phyloP scores from a whole-genome alignment of 2,329 filamentous ascomycete genomes.

The Trichoderma koningii region DNA sequence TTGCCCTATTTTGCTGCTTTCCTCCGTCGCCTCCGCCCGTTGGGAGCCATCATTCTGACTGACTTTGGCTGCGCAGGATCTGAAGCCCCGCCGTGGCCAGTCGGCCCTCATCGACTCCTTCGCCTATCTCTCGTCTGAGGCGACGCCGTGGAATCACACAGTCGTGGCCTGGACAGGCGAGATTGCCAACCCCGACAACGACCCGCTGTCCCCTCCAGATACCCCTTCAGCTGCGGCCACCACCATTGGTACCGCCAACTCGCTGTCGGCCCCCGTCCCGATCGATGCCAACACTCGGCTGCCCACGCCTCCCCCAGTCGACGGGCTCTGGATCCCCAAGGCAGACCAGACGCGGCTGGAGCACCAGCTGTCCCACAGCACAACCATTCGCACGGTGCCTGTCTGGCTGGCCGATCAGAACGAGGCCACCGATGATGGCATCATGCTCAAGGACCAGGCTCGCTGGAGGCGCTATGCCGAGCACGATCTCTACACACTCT shows the following conservation, averaged over 20 bases:
- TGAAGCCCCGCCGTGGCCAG: constrained; percentile 78
- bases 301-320: constrained; percentile 59
- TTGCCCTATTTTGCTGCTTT: not conserved
- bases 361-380: constrained; percentile 68
- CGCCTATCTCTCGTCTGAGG: constrained; percentile 79
- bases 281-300: constrained; percentile 62
- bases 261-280: constrained; percentile 77
- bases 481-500: constrained; percentile 86
- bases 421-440: constrained; percentile 66
- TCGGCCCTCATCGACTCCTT: constrained; percentile 93
- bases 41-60: not conserved
- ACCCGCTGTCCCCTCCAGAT: constrained; percentile 47
- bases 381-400: constrained; percentile 76
- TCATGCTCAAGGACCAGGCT: constrained; percentile 76
- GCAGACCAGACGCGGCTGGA: constrained; percentile 75
- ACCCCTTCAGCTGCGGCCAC: constrained; percentile 50
- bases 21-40: not conserved
- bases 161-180: constrained; percentile 96
- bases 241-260: constrained; percentile 63
- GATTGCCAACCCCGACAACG: constrained; percentile 58
- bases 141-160: constrained; percentile 86
- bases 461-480: constrained; percentile 91
- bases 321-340: constrained; percentile 70
- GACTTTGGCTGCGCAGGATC: constrained; percentile 56
- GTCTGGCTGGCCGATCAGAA: constrained; percentile 85